Base-by-base conservation (phyloP, 495 filamentous ascomycete genomes). In the Daldinia caldariorum region DNA sequence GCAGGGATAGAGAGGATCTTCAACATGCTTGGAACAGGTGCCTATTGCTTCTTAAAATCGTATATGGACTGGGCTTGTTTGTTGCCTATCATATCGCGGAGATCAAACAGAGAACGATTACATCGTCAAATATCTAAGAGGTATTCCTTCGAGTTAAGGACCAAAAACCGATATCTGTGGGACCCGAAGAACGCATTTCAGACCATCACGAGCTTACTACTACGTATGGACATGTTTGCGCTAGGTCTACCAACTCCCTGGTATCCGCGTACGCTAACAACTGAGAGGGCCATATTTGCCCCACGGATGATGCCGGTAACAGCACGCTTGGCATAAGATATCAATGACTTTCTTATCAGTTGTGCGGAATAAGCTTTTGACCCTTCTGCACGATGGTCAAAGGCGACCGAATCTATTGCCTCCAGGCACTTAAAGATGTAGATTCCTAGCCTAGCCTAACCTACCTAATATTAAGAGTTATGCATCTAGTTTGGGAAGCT, bases 151-250 rank as follows among this genome's bases (percentile, higher is more conserved):
- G 38, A 49, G 34, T 22, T 67, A 63, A 3, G 26, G 3, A 1
- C 49, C 5, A 47, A 12, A 49, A 56, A 12, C 32, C 14, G 16
- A 38, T 22, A 29, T 47, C 14, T 54, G n/a, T 63, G 38, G 53
- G 32, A 66, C 43, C 59, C 45, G 38, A 67, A 63, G 39, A 20
- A 18, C 39, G 35, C 60, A 51, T 57, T 56, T 41, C 60, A 45
- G 6, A 13, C 29, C 41, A 55, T 72, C 64, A 68, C 69, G 64
- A 72, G 70, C 70, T 72, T 72, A 72, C 70, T 72, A n/a, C n/a
- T n/a, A n/a, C n/a, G n/a, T n/a, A 61, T 72, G 65, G 70, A 16
- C 56, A 61, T 72, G 70, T 72, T 72, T 72, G 70, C 70, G 61
- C 65, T 61, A 41, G 38, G 35, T 53, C 59, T 58, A 65, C 70